Evolutionary conservation across 495 filamentous ascomycete species (phyloP).

Genomic region (Pyrenula aspistea): DNA sequence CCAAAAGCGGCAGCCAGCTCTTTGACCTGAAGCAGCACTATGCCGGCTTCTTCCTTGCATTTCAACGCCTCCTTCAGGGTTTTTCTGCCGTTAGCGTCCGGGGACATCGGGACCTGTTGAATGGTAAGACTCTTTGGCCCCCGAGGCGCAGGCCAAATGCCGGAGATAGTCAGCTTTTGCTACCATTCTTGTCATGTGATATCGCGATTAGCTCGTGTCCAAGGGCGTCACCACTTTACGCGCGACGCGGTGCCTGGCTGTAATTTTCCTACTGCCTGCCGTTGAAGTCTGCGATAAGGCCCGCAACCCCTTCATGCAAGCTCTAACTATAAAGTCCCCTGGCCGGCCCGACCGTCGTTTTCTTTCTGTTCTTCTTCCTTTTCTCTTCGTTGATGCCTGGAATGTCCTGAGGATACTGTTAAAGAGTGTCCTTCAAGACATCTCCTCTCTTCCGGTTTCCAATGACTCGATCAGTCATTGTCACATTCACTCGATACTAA

Average conservation of each 20-base stretch:
- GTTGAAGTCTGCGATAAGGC: neutral
- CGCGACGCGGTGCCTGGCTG: neutral
- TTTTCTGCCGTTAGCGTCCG: neutral
- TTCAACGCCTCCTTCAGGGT: neutral
- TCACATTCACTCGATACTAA: neutral
- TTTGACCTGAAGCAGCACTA: neutral
- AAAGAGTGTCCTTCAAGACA: slow-evolving; percentile 12
- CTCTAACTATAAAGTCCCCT: neutral
- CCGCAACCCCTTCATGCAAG: neutral
- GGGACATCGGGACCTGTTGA: neutral
- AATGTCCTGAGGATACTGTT: neutral
- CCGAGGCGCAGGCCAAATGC: no score
- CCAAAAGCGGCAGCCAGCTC: neutral
- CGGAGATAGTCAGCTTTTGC: no score
- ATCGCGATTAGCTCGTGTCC: neutral
- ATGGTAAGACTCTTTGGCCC: neutral
- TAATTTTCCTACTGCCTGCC: neutral
- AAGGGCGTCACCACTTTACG: slow-evolving; percentile 5
- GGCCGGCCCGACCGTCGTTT: neutral
- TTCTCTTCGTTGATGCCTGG: neutral
- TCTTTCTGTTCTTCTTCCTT: neutral
- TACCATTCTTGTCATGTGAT: neutral
- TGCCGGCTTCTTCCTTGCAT: neutral
- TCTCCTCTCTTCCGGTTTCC: slow-evolving; percentile 9
- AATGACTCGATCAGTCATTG: neutral